Base-by-base conservation (phyloP, 495 filamentous ascomycete genomes). In the Hypomontagnella monticulosa region DNA sequence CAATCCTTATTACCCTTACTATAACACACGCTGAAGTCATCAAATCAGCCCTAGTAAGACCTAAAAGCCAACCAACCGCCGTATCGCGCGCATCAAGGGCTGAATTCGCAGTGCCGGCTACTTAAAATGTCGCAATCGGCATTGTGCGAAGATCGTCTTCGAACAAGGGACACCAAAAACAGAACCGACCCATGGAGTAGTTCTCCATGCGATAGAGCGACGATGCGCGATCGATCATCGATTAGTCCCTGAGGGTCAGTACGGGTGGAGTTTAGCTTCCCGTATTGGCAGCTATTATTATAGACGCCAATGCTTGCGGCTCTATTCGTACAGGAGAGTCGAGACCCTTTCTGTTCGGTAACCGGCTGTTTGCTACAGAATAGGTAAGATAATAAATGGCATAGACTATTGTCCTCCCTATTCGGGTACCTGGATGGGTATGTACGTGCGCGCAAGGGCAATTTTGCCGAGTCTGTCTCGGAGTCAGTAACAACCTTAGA, bases 371-470 rank as follows among this genome's bases (percentile, higher is more conserved):
- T 47, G 41, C 20, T 57, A 62, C 42, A 16, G 27, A 57, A 62
- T 48, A 62, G 52, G 57, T 38, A 61, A 48, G 34, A 55, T 37
- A 27, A 47, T 23, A 44, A 44, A 53, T 10, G 54, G 7, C 15
- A 50, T 47, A 50, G 43, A 33, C 11, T 41, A 42, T 36, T 30
- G 51, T 56, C 57, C 46, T 67, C 63, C 58, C 64, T 58, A 54
- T 42, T 58, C 32, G 16, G 44, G 60, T 41, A 27, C 23, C 18
- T 53, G 36, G 15, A 19, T 38, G 0, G 34, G 34, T 19, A 53
- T 30, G 32, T 15, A 49, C 34, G 11, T 5, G n/a, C 38, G 16
- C n/a, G 50, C 43, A 40, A 16, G 27, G 43, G 18, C 15, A 51
- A 43, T 33, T 56, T 56, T 60, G 20, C 56, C 57, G 49, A 56